Base-by-base conservation (phyloP, 2,329 filamentous ascomycete species). In the Xylariaceae sp. region DNA sequence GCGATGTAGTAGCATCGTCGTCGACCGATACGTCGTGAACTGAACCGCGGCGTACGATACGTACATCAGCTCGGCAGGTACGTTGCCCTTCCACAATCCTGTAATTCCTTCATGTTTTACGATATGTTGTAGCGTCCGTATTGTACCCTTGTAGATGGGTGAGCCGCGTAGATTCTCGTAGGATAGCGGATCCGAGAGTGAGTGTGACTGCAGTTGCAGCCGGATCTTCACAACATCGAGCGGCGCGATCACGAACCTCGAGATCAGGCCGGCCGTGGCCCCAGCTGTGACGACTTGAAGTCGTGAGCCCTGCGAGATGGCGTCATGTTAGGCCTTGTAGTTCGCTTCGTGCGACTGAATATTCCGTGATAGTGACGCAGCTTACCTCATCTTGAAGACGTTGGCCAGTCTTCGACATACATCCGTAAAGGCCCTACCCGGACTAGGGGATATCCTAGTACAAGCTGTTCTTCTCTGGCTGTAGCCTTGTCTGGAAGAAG, bases 141-240 rank as follows among this genome's bases (percentile, higher is more conserved):
- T 67, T 0, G 91, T 92, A 65, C 92, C 92, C 71, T 88, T 91
- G 77, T 94, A 91, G 59, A 82, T 70, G 41, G 79, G 77, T 12
- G 79, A 76, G 64, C 78, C 79, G 50, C 72, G 75, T 11, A 79
- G 72, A 58, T 77, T 63, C 62, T 77, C 77, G 62, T 85, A 80
- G 41, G 86, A 82, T 8, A 87, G 75, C 2, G 91, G 89, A 69
- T 94, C 89, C 67, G 88, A 89, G 58, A 91, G 84, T 45, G 91
- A 92, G 77, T 96, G 90, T 40, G 90, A 86, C 75, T 98, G 95
- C 16, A 99, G 87, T 74, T 99, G 95, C 41, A 98, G 87, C 43
- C 95, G 91, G 76, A 99, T 99, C 80, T 99, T 98, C 77, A 98
- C 87, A 62, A 99, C 95, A 75, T 99, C 95, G 65, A 99, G 89